Percentiles rank a stretch among this genome's conserved stretches.
phyloP scores from a whole-genome alignment of 2,329 filamentous ascomycete species.

The Fusarium euwallaceae region DNA sequence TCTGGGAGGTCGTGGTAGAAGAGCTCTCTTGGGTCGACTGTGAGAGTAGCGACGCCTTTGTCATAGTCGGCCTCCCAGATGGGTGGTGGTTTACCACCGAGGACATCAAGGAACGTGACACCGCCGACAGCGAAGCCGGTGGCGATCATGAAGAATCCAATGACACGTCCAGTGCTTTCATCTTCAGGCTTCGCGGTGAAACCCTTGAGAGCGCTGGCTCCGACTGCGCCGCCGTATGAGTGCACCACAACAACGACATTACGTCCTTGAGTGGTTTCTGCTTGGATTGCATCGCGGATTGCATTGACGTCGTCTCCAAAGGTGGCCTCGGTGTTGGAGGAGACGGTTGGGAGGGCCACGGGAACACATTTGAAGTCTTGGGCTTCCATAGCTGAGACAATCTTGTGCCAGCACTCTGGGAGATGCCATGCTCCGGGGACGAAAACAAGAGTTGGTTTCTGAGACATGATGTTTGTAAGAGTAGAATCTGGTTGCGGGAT shows the following conservation, averaged over 20 bases:
- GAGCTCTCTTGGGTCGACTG: constrained; percentile 54
- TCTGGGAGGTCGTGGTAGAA: constrained; percentile 65
- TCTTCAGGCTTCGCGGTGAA: constrained; percentile 45
- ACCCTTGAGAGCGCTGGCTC: constrained; percentile 60
- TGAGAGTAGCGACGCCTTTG: constrained; percentile 58
- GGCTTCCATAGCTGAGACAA: constrained; percentile 51
- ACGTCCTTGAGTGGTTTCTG: constrained; percentile 52
- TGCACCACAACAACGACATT: constrained; percentile 63
- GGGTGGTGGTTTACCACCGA: constrained; percentile 59
- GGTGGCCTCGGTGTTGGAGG: constrained; percentile 50
- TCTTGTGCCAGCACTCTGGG: constrained; percentile 53
- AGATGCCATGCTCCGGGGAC: constrained; percentile 64
- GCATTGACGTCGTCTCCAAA: constrained; percentile 59
- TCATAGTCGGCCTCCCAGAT: constrained; percentile 54
- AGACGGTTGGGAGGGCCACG: constrained; percentile 56
- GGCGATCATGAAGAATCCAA: constrained; percentile 60
- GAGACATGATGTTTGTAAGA: constrained; percentile 29
- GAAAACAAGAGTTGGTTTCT: constrained; percentile 56
- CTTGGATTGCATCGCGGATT: constrained; percentile 52
- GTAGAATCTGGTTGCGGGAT: background rate
- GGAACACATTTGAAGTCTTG: constrained; percentile 51
- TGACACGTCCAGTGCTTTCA: constrained; percentile 51
- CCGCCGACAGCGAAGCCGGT: constrained; percentile 58
- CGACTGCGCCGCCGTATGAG: constrained; percentile 63
- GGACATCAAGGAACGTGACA: constrained; percentile 55